Evolutionary conservation across 2,329 filamentous ascomycete species (phyloP).

Genomic region (Verticillium longisporum): DNA sequence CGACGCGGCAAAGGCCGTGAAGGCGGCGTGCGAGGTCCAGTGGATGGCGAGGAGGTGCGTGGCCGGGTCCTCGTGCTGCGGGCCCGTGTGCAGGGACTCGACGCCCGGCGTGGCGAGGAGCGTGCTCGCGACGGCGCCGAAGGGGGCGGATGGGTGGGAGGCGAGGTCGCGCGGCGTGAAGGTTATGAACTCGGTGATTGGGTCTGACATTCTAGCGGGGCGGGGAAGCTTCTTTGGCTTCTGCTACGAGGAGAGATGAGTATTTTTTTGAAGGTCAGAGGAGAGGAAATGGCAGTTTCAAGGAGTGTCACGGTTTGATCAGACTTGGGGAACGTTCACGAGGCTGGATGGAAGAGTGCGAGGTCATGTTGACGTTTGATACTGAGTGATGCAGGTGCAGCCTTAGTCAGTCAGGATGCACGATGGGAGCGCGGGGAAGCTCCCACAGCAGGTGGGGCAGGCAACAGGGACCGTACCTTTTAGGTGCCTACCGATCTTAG

Average conservation of each 20-base stretch:
- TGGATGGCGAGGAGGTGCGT: constrained; percentile 23
- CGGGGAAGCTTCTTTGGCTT: not conserved
- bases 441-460: not conserved
- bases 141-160: constrained; percentile 5
- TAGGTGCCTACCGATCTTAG: too few relatives aligned
- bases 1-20: constrained; percentile 32
- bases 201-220: not conserved
- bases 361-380: not conserved
- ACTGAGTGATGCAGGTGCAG: not conserved
- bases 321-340: too few relatives aligned
- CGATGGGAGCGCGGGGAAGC: not conserved
- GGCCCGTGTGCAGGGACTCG: constrained; percentile 24
- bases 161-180: constrained; percentile 7
- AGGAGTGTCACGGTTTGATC: too few relatives aligned
- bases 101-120: constrained; percentile 21
- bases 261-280: not conserved
- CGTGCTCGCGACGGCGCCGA: constrained; percentile 4
- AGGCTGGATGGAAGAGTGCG: not conserved
- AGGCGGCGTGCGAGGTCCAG: constrained; percentile 24
- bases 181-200: constrained; percentile 11
- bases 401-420: not conserved
- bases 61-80: constrained; percentile 24
- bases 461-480: too few relatives aligned
- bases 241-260: not conserved
- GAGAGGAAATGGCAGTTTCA: not conserved